A percentile compares a stretch with the other conserved stretches of the same genome.
These are phyloP conservation scores for Podosphaera leucotricha DNA, from an alignment of 2,329 filamentous ascomycete genomes.

Conservation along the genomic window DNA sequence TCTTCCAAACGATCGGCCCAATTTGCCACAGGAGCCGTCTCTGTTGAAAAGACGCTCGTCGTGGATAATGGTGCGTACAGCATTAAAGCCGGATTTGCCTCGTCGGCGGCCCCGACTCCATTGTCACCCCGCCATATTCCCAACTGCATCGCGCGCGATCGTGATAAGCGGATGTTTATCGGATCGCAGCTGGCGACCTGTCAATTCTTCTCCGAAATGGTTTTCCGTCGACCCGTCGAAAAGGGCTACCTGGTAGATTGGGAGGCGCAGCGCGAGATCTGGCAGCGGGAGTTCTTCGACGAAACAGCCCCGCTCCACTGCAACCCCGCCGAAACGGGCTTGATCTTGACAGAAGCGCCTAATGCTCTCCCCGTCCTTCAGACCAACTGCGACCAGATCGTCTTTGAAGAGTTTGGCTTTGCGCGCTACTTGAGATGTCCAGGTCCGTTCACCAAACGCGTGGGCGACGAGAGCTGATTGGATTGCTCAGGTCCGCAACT, in stretches of 20 bases:
- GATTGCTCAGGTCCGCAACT: conserved; percentile 36
- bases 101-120: conserved; percentile 15
- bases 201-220: conserved; percentile 70
- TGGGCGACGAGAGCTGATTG: neutral
- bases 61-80: conserved; percentile 85
- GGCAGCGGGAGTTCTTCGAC: conserved; percentile 73
- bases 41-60: conserved; percentile 49
- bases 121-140: conserved; percentile 49
- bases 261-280: conserved; percentile 88
- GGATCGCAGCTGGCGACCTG: conserved; percentile 57
- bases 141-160: conserved; percentile 71
- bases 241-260: conserved; percentile 91
- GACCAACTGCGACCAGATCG: conserved; percentile 79
- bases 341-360: conserved; percentile 67
- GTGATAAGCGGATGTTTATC: conserved; percentile 56
- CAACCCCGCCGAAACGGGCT: conserved; percentile 57
- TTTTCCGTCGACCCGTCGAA: conserved; percentile 73
- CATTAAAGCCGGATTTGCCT: conserved; percentile 62
- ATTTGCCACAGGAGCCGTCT: conserved; percentile 18
- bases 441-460: conserved; percentile 22
- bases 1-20: too few species aligned
- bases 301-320: conserved; percentile 40
- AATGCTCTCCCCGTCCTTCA: conserved; percentile 64
- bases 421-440: conserved; percentile 58
- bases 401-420: conserved; percentile 96